Percentiles rank a stretch among this genome's conserved stretches.
Evolutionary conservation across 805 yeast species (phyloP).

Genomic region (Wickerhamomyces queroliae): DNA sequence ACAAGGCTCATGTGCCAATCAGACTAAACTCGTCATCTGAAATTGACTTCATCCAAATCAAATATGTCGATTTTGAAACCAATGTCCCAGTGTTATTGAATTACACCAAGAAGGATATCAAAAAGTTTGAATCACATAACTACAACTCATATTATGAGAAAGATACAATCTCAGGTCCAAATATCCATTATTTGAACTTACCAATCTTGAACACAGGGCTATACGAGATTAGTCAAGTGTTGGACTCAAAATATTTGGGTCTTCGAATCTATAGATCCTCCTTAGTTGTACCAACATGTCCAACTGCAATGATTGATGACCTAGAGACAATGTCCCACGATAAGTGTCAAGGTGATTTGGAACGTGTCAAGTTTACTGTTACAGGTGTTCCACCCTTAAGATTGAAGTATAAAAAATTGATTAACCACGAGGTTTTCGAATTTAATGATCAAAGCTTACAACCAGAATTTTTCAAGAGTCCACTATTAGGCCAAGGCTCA

Average conservation of each 20-base stretch:
- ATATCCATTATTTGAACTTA: slow-evolving; percentile 53
- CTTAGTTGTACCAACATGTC: slow-evolving; percentile 70
- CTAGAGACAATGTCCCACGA: slow-evolving; percentile 30
- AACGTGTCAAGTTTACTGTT: slow-evolving; percentile 46
- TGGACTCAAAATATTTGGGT: slow-evolving; percentile 58
- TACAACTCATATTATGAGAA: slow-evolving; percentile 17
- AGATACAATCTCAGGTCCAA: slow-evolving; percentile 20
- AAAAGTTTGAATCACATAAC: slow-evolving; percentile 24
- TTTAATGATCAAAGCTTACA: slow-evolving; percentile 38
- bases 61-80: slow-evolving; percentile 50
- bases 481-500: slow-evolving; percentile 32
- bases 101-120: slow-evolving; percentile 53
- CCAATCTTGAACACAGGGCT: slow-evolving; percentile 68
- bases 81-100: slow-evolving; percentile 41
- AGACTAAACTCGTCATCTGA: slow-evolving; percentile 75
- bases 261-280: slow-evolving; percentile 58
- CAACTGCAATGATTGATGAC: slow-evolving; percentile 51
- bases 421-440: slow-evolving; percentile 29
- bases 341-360: slow-evolving; percentile 60
- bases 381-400: slow-evolving; percentile 78
- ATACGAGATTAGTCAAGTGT: slow-evolving; percentile 64
- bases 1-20: slow-evolving; percentile 53
- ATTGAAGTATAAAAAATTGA: slow-evolving; percentile 45
- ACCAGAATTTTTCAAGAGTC: slow-evolving; percentile 48
- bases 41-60: slow-evolving; percentile 61